Conservation (phyloP, 805 yeast genomes). For the Jamesozyma piceae region DNA sequence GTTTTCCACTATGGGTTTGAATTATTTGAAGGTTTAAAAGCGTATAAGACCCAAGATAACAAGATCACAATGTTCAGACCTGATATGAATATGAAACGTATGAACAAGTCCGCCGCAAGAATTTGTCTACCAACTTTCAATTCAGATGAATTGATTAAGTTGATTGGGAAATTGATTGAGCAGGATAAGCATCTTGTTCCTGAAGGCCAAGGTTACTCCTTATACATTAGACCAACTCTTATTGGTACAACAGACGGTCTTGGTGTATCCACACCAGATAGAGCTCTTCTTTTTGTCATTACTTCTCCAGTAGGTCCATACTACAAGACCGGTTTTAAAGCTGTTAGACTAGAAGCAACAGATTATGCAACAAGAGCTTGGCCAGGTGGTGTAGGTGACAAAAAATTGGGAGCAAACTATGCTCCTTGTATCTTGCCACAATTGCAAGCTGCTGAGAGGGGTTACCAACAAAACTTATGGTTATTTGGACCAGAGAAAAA, state of each 20-base stretch:
- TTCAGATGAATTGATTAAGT: slow-evolving; percentile 60
- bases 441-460: slow-evolving; percentile 78
- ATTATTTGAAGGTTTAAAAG: slow-evolving; percentile 92
- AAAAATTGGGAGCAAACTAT: slow-evolving; percentile 93
- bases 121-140: slow-evolving; percentile 86
- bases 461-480: slow-evolving; percentile 95
- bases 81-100: slow-evolving; percentile 81
- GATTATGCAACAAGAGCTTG: slow-evolving; percentile 95
- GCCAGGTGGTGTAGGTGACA: slow-evolving; percentile 98
- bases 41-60: slow-evolving; percentile 59
- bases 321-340: slow-evolving; percentile 90
- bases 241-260: slow-evolving; percentile 86
- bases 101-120: slow-evolving; percentile 82
- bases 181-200: slow-evolving; percentile 77
- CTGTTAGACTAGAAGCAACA: slow-evolving; percentile 88
- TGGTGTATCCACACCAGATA: slow-evolving; percentile 78
- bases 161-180: slow-evolving; percentile 65
- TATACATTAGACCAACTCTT: slow-evolving; percentile 89
- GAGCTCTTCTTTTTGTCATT: slow-evolving; percentile 75
- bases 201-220: slow-evolving; percentile 74
- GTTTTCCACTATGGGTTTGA: slow-evolving; percentile 94
- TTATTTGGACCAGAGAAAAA: slow-evolving; percentile 79
- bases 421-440: slow-evolving; percentile 94
- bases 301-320: slow-evolving; percentile 97
- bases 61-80: slow-evolving; percentile 80